Base-by-base conservation (phyloP, 768 basidiomycete species). In the Trametes gibbosa region DNA sequence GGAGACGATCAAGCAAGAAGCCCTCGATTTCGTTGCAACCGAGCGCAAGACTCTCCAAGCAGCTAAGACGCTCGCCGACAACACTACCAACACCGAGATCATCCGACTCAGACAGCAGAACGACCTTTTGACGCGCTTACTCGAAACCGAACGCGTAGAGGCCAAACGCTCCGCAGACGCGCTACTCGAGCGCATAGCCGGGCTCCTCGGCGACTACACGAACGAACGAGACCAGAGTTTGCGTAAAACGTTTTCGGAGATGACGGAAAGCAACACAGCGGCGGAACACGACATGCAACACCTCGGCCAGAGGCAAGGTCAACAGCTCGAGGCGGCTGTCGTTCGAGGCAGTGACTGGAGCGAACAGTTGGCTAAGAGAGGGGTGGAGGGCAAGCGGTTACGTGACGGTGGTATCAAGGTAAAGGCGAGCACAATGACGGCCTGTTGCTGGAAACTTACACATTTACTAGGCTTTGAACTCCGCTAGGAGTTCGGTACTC, bases 171-270 rank as follows among this genome's bases (percentile, higher is more conserved):
- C 89, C 1, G 88, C 85, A 58, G 84, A 86, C 41, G 87, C 90
- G 40, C 71, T 96, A 13, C 72, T 95, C n/a, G 81, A 87, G 41
- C 86, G 85, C 39, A 79, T 96, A 50, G 88, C 90, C 0, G 77
- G 77, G 3, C 77, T 95, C 63, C 74, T 97, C 2, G 84, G 81
- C 12, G 86, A 82, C 25, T 95, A 89, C 70, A 80, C 86, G 29
- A 73, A 80, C 42, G 80, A 86, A 47, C 83, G 90, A 27, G 88
- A 95, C 68, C 76, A 78, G 16, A 83, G 82, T 19, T 74, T 94
- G 52, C 78, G 80, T 40, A 81, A 84, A 25, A 80, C 84, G 1
- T 77, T 91, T 50, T 74, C 74, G 1, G 69, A 73, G 41, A 73
- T 90, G 24, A 78, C 81, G 37, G 75, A 75, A 23, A 83, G 78